Base-by-base conservation (phyloP, 139 green algal species). In the Raphidocelis subcapitata region DNA sequence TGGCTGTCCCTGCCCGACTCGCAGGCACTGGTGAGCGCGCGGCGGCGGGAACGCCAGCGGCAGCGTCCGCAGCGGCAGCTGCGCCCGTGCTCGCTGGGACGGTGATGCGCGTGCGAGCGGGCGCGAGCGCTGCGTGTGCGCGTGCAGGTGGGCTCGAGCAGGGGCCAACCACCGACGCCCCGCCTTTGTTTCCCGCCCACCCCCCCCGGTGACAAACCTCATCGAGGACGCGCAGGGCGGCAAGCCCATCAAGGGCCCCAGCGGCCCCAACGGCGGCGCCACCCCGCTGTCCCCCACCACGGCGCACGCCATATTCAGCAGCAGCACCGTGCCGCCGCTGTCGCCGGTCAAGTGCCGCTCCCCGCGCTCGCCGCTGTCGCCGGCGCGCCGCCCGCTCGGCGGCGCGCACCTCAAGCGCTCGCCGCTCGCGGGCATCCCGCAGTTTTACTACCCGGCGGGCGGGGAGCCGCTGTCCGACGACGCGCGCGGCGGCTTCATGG, bases 1-100 rank as follows among this genome's bases (percentile, higher is more conserved):
- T 99, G 95, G 95, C 88, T 99, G n/a, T 93, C 87, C n/a, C 65
- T 93, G 46, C 77, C 85, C 20, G 91, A 97, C 32, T 92, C 92
- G 4, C 92, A 98, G 66, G 83, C 90, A 32, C 67, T 98, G 86
- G 94, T 97, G 74, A 68, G 84, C 51, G 56, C 37, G n/a, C n/a
- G n/a, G n/a, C 16, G 35, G 12, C 14, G 26, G 12, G 62, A 28
- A 47, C 12, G 28, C 28, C 31, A 26, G 28, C 23, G n/a, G n/a
- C n/a, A n/a, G n/a, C n/a, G n/a, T n/a, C n/a, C n/a, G n/a, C n/a
- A n/a, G n/a, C n/a, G n/a, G 26, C 35, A 68, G 69, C 57, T 18
- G 14, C 56, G 14, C 4, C 35, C 10, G 32, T 29, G 31, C 12
- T 35, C 26, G 69, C 37, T 28, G 69, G 15, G 23, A 54, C 5